Evolutionary conservation across 2,329 filamentous ascomycete genomes (phyloP), one percentile per base, ranked within the genome.

Genomic region (Lachnellula subtilissima): DNA sequence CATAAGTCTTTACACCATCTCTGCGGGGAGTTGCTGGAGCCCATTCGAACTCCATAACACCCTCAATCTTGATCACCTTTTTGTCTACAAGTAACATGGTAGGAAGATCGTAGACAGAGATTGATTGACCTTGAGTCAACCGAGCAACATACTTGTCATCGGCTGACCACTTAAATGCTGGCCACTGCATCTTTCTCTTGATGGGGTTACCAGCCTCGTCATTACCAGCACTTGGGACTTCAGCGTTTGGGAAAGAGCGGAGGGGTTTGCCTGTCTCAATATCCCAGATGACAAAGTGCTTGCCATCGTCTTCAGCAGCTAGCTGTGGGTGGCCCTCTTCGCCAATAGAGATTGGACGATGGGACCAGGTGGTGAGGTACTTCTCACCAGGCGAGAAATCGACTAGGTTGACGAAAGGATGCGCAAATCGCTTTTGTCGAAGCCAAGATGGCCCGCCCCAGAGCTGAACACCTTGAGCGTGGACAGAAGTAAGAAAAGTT

Each of bases 211-310:
- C 84, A 39, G 86, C 83, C 39, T 78, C 79, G 54, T 86, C 85
- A 50, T 73, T 75, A 39, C 76, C 75, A 49, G 82, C 79, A 62
- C 81, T 82, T 32, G 89, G 84, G 14, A 89, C 76, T 64, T 99
- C 94, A 61, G 96, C 82, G 65, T 93, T 96, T 61, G 90, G 86
- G 71, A 99, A 99, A 0, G 94, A 97, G 61, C 94, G 89, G 50
- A 99, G 81, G 55, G 93, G 91, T 72, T 93, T 89, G 67, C 85
- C 86, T 9, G 93, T 94, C 52, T 89, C 88, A 60, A 97, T 87
- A 69, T 97, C 93, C 94, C 94, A 99, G 69, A 99, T 92, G 69
- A 99, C 88, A 74, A 97, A 97, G 81, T 97, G 97, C 81, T 97
- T 97, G 74, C 94, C 94, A 67, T 99, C 93, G 69, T 99, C 94